These are phyloP conservation scores for Apiotrichum siamense DNA, from an alignment of 1,284 basidiomycete species.

Conservation along the genomic window DNA sequence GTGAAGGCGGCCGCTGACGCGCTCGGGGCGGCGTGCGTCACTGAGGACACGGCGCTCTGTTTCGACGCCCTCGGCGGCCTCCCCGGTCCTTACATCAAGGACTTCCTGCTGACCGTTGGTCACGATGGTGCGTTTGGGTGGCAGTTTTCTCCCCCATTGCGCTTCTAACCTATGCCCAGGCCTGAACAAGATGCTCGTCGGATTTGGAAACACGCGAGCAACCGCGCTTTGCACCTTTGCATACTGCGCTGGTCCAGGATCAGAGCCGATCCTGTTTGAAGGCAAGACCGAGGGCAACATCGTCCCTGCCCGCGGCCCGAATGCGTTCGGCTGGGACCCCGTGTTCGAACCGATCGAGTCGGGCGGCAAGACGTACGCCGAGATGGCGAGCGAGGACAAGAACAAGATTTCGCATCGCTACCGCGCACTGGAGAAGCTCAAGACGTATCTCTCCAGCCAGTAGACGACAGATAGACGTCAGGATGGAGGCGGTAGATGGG, in stretches of 20 bases:
- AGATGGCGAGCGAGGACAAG: slow-evolving; percentile 81
- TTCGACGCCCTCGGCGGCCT: slow-evolving; percentile 84
- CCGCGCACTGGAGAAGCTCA: slow-evolving; percentile 75
- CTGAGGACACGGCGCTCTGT: slow-evolving; percentile 92
- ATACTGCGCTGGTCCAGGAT: slow-evolving; percentile 79
- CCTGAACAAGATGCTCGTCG: slow-evolving; percentile 75
- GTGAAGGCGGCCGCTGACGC: slow-evolving; percentile 76
- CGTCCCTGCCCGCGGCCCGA: slow-evolving; percentile 73
- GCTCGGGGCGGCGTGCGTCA: slow-evolving; percentile 82
- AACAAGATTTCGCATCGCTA: slow-evolving; percentile 86
- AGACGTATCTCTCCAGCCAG: slow-evolving; percentile 55
- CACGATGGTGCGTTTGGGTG: slow-evolving; percentile 56
- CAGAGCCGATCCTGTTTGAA: slow-evolving; percentile 73
- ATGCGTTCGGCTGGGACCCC: slow-evolving; percentile 85
- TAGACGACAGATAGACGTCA: neutral
- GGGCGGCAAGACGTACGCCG: slow-evolving; percentile 63
- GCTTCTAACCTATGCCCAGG: slow-evolving; percentile 52
- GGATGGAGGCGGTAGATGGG: neutral
- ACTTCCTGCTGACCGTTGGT: slow-evolving; percentile 73
- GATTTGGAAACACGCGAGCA: slow-evolving; percentile 74
- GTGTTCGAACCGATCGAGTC: slow-evolving; percentile 68
- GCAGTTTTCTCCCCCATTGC: neutral
- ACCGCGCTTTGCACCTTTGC: slow-evolving; percentile 94
- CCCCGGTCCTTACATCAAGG: slow-evolving; percentile 95
- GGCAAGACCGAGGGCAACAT: slow-evolving; percentile 82